phyloP scores from a whole-genome alignment of 2,329 filamentous ascomycete genomes.

The Phoma sp. region DNA sequence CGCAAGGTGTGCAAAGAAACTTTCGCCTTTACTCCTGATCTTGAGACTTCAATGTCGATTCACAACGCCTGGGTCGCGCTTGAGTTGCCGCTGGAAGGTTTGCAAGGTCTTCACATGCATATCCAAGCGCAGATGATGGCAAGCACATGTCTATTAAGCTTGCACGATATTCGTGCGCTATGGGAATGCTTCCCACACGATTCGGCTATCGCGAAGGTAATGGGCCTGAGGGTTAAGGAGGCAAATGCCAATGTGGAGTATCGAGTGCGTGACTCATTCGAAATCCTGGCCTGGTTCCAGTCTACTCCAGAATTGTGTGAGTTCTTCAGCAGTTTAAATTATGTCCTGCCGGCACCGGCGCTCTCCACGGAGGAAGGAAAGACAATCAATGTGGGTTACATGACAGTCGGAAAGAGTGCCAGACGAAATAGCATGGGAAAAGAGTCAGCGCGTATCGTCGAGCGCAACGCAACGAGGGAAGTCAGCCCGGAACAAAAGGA shows the following conservation, averaged over 20 bases:
- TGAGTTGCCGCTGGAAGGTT: conserved; percentile 23
- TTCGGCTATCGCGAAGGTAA: conserved; percentile 17
- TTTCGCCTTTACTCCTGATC: conserved; percentile 12
- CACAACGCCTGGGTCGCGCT: conserved; percentile 30
- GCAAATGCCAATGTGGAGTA: conserved; percentile 17
- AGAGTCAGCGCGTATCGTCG: not conserved
- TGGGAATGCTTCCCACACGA: conserved; percentile 24
- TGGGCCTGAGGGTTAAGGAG: conserved; percentile 25
- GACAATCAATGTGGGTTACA: not conserved
- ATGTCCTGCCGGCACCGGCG: too few relatives aligned
- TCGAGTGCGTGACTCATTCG: not conserved
- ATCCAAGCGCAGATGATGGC: conserved; percentile 22
- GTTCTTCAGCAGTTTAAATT: not conserved
- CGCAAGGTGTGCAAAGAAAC: not conserved
- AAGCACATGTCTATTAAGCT: conserved; percentile 7
- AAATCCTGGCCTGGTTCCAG: conserved; percentile 3
- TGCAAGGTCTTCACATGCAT: conserved; percentile 21
- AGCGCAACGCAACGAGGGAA: conserved; percentile 5
- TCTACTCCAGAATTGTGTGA: not conserved
- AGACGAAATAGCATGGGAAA: not conserved
- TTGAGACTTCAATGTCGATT: conserved; percentile 21
- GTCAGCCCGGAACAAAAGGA: conserved; percentile 1
- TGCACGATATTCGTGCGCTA: conserved; percentile 21
- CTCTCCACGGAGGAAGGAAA: not conserved
- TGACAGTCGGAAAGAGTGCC: not conserved